Evolutionary conservation across 805 yeast species (phyloP).

Genomic region (Grigorovia transvaalensis): DNA sequence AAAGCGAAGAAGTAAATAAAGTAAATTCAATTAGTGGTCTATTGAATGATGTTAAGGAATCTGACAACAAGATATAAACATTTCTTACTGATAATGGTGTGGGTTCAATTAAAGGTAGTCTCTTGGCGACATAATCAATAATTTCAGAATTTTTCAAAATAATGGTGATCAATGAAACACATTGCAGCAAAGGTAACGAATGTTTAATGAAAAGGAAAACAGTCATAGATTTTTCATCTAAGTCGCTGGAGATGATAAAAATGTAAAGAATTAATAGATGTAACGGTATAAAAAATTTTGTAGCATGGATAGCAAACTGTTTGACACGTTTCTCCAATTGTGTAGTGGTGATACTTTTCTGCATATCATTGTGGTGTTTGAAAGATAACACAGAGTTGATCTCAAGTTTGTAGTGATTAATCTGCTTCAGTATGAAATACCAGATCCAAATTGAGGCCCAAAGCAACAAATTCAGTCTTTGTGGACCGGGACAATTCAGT

Average conservation of each 20-base stretch:
- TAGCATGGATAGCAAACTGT: background rate
- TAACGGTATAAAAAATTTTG: background rate
- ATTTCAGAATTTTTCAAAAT: slow-evolving; percentile 30
- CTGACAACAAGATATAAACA: slow-evolving; percentile 69
- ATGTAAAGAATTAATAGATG: background rate
- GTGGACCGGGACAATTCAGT: slow-evolving; percentile 35
- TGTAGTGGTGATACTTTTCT: slow-evolving; percentile 27
- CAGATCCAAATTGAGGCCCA: slow-evolving; percentile 45
- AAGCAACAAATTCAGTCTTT: slow-evolving; percentile 39
- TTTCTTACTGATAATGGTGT: slow-evolving; percentile 28
- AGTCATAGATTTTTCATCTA: background rate
- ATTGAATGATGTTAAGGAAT: slow-evolving; percentile 73
- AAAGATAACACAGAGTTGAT: slow-evolving; percentile 23
- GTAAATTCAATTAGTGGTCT: slow-evolving; percentile 65
- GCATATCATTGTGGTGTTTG: slow-evolving; percentile 15
- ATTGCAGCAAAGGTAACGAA: slow-evolving; percentile 17
- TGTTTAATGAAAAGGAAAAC: background rate
- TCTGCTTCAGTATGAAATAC: slow-evolving; percentile 36
- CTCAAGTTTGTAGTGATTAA: slow-evolving; percentile 35
- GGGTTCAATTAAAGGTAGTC: slow-evolving; percentile 31
- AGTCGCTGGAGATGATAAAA: background rate
- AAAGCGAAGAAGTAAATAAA: slow-evolving; percentile 41
- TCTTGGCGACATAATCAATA: slow-evolving; percentile 29
- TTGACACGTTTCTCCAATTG: slow-evolving; percentile 15
- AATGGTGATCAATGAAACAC: slow-evolving; percentile 8